Base-by-base conservation (phyloP, 1,284 basidiomycete genomes). In the Trichosporon faecale region DNA sequence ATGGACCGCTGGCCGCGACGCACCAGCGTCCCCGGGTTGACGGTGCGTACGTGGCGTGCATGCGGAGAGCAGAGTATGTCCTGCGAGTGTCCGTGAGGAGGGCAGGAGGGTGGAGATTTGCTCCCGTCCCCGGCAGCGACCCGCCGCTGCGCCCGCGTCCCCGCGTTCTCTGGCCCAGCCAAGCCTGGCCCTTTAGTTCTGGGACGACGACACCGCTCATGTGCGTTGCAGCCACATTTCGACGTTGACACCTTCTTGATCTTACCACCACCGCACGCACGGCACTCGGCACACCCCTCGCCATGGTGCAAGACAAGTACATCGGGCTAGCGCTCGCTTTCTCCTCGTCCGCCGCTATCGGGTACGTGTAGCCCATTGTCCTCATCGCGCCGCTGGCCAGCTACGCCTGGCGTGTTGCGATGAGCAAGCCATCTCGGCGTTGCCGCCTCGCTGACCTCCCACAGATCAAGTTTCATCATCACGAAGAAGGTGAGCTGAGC, bases 261-360 rank as follows among this genome's bases (percentile, higher is more conserved):
- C 40, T n/a, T 44, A 18, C 40, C 40, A 44, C 40, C 49, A 25
- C 49, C 8, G 46, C 44, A 46, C 21, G 6, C 49, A 7, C 49
- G n/a, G 18, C 49, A 46, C 44, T 5, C 11, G 44, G 18, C 44
- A 21, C 4, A 1, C 49, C 27, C 27, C 35, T 3, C 55, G 35
- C 46, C 60, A 73, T 73, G 70, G 49, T 74, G 35, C 90, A 95
- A 77, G 93, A 95, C 84, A 95, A 93, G 85, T 95, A 93, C 81
- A 94, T 97, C 69, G 95, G 95, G 29, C 88, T 97, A 66, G 87
- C 88, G 18, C 88, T 98, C 68, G 94, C 95, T 63, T 84, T 96
- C 69, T 90, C 90, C 23, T 70, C 66, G 18, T 73, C 71, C 25
- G 66, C 65, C n/a, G 55, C 68, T n/a, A 70, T 71, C 64, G 70